phyloP scores from a whole-genome alignment of 1,284 basidiomycete species.

The Heterobasidion parviporum region DNA sequence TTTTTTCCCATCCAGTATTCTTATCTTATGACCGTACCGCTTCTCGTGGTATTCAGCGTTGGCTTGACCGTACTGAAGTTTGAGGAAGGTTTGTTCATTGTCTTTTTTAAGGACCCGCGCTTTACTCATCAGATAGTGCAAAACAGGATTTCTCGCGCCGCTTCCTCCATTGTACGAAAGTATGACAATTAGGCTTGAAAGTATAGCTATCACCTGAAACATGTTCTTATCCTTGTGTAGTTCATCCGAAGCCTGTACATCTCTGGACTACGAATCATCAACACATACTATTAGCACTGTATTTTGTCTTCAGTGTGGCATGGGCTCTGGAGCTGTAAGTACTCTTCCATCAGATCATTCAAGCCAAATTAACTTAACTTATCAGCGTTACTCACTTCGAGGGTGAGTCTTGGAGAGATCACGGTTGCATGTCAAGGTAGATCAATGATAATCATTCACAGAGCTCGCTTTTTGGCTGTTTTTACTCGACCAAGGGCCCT shows the following conservation, averaged over 20 bases:
- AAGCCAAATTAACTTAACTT: not conserved
- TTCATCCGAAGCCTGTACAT: slow-evolving; percentile 44
- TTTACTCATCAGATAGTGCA: too few species aligned
- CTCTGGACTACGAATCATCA: slow-evolving; percentile 31
- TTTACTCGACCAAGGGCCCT: slow-evolving; percentile 60
- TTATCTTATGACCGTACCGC: slow-evolving; percentile 55
- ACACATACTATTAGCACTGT: slow-evolving; percentile 49
- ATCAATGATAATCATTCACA: slow-evolving; percentile 16
- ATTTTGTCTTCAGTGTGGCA: slow-evolving; percentile 56
- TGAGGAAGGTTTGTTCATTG: slow-evolving; percentile 44
- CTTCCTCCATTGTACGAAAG: too few species aligned
- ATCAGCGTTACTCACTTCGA: slow-evolving; percentile 72
- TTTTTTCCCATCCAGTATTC: slow-evolving; percentile 46
- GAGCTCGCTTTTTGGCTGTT: slow-evolving; percentile 75
- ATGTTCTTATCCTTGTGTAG: slow-evolving; percentile 14
- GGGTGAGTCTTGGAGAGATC: slow-evolving; percentile 30
- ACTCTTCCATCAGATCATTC: not conserved
- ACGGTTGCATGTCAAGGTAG: not conserved
- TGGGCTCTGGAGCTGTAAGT: slow-evolving; percentile 70
- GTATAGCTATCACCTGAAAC: not conserved
- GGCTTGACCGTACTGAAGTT: slow-evolving; percentile 57
- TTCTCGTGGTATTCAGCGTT: slow-evolving; percentile 53
- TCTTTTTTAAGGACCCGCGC: not conserved
- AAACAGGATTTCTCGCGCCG: too few species aligned
- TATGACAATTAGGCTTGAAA: too few species aligned